These are phyloP conservation scores for Polytrichum commune DNA, from an alignment of 225 moss, liverwort and hornwort species.

Conservation along the genomic window DNA sequence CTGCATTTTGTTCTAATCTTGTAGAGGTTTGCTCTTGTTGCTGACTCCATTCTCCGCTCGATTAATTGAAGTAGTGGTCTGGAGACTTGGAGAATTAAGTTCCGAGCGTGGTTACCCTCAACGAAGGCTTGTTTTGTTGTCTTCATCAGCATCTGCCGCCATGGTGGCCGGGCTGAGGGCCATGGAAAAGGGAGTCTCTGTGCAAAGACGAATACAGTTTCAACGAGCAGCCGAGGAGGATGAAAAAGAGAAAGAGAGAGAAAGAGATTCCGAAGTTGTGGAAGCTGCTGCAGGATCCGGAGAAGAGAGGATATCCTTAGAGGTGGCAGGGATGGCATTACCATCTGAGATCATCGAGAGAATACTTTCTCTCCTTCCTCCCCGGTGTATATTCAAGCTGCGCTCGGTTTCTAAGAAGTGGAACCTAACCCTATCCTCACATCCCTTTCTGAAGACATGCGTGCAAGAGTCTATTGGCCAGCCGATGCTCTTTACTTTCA, in stretches of 20 bases:
- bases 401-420: slow-evolving; percentile 15
- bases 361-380: slow-evolving; percentile 16
- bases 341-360: slow-evolving; percentile 12
- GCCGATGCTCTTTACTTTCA: slow-evolving; percentile 13
- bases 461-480: slow-evolving; percentile 5
- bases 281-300: too few relatives aligned
- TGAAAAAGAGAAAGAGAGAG: neutral
- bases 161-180: slow-evolving; percentile 7
- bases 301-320: neutral
- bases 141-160: neutral
- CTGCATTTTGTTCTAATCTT: too few relatives aligned
- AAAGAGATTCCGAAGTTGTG: neutral
- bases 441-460: slow-evolving; percentile 12
- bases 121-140: too few relatives aligned
- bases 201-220: neutral
- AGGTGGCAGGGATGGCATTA: neutral
- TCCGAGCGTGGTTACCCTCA: too few relatives aligned
- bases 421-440: slow-evolving; percentile 9
- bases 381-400: slow-evolving; percentile 14
- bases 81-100: too few relatives aligned
- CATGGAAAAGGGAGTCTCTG: neutral
- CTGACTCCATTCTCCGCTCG: too few relatives aligned
- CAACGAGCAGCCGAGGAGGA: neutral
- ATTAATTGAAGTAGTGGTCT: too few relatives aligned
- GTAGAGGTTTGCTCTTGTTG: too few relatives aligned